These are phyloP conservation scores for Termitomyces sp. DNA, from an alignment of 768 basidiomycete genomes.

Conservation along the genomic window DNA sequence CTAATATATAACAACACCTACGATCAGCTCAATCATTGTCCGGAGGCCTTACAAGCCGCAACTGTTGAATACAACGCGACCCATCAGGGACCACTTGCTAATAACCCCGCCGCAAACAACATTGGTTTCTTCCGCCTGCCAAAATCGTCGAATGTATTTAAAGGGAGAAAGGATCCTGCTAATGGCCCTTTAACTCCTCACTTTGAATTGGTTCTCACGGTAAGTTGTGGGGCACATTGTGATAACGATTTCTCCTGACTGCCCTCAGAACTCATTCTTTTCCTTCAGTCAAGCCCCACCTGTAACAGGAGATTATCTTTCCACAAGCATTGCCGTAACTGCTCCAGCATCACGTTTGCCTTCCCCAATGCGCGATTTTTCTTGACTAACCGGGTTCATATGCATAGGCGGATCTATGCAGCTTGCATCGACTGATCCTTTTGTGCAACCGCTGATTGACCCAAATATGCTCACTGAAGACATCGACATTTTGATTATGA, in stretches of 20 bases:
- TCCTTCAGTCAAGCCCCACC: constrained; percentile 5
- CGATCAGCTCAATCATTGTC: constrained; percentile 10
- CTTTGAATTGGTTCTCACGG: constrained; percentile 14
- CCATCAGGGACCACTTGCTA: constrained; percentile 18
- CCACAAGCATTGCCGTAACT: neutral
- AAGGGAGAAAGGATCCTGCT: constrained; percentile 16
- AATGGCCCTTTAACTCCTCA: constrained; percentile 18
- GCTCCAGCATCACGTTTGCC: constrained; percentile 12
- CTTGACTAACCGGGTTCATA: neutral
- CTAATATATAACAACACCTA: constrained; percentile 13
- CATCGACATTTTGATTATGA: constrained; percentile 5
- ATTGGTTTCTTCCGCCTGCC: constrained; percentile 14
- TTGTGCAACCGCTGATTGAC: constrained; percentile 10
- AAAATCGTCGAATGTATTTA: constrained; percentile 5
- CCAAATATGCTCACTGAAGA: constrained; percentile 5
- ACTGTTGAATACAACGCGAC: constrained; percentile 16
- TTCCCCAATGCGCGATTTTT: neutral
- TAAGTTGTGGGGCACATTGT: neutral
- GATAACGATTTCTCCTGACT: too few species aligned
- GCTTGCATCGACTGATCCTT: constrained; percentile 7
- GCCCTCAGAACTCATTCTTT: constrained; percentile 5
- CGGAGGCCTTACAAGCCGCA: constrained; percentile 6
- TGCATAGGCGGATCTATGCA: constrained; percentile 3
- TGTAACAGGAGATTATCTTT: constrained; percentile 8
- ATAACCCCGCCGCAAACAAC: constrained; percentile 10